Evolutionary conservation across 345 rosid species (phyloP), one percentile per base, ranked within the genome.

Genomic region (Odontarrhena argentea): DNA sequence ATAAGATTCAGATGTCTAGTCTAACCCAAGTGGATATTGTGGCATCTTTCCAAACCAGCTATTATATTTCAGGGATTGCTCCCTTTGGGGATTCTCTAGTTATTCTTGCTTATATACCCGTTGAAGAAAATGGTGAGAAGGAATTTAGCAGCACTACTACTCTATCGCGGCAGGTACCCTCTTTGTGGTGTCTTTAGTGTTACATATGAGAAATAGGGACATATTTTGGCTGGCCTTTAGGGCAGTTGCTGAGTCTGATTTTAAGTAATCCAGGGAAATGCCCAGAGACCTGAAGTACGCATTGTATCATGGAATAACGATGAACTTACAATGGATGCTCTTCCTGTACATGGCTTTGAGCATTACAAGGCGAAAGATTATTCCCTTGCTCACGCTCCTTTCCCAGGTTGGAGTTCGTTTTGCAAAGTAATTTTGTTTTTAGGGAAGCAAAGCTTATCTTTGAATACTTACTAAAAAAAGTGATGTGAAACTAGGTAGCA

Each of bases 11-110:
- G 34, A 47, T 71, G 75, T 81, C 95, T 73, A 82, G 86, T 68
- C 52, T 78, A 80, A 91, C 84, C 69, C 84, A 86, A 78, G 99
- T 91, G 78, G 97, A 95, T 79, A 86, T 91, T 65, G 97, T 95
- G 78, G 97, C 96, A 61, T 88, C 97, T 52, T 91, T 95, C 70
- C 97, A 95, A 71, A 91, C 99, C 62, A 91, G 93, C 91, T 95
- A 91, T 79, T 86, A 80, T 77, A 86, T 95, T 81, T 95, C 99
- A 47, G 99, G 99, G 82, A 86, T 95, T 85, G 96, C 99, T 80
- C 99, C 99, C 38, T 95, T 95, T 83, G 97, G 96, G 60, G 99
- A 95, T 82, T 79, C 92, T 73, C 82, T 95, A 84, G 99, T 95
- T 79, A 87, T 95, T 77, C 87, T 95, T 71, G 97, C 99, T 53